These are phyloP conservation scores for Botrytis medusae DNA, from an alignment of 2,329 filamentous ascomycete genomes.

Conservation along the genomic window DNA sequence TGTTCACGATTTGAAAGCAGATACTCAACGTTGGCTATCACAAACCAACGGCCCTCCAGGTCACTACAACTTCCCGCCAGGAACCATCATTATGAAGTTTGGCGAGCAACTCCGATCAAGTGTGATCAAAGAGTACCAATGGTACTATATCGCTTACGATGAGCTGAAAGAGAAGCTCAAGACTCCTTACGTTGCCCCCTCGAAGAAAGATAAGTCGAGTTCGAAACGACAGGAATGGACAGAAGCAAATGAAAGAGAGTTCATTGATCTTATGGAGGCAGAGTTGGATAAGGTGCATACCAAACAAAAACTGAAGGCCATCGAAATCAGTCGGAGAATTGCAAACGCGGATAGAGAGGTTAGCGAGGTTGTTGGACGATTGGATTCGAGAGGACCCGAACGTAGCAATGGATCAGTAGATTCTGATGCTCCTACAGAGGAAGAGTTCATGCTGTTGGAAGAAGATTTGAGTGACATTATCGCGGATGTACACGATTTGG, in stretches of 20 bases:
- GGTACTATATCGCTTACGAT: conserved; percentile 98
- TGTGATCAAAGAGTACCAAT: conserved; percentile 94
- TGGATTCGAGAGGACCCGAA: conserved; percentile 61
- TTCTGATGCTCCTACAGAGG: conserved; percentile 66
- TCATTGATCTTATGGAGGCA: conserved; percentile 81
- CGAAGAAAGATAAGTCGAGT: conserved; percentile 47
- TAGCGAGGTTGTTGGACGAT: conserved; percentile 75
- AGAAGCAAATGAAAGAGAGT: conserved; percentile 86
- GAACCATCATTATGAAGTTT: conserved; percentile 73
- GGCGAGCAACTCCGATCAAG: conserved; percentile 95
- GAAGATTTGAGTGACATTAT: conserved; percentile 97
- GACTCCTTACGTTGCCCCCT: conserved; percentile 60
- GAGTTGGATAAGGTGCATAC: conserved; percentile 98
- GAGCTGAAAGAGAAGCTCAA: conserved; percentile 86
- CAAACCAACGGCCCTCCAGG: conserved; percentile 23
- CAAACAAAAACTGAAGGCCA: conserved; percentile 95
- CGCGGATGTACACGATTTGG: conserved; percentile 94
- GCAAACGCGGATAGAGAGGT: conserved; percentile 87
- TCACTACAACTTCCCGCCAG: conserved; percentile 42
- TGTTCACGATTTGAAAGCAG: conserved; percentile 34
- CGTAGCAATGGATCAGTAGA: conserved; percentile 35
- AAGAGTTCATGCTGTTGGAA: conserved; percentile 91
- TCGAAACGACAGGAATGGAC: conserved; percentile 70
- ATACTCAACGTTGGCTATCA: conserved; percentile 26
- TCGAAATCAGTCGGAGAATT: conserved; percentile 91